Evolutionary conservation across 108 stramenopile genomes (phyloP).

Genomic region (Skeletonema menzelii): DNA sequence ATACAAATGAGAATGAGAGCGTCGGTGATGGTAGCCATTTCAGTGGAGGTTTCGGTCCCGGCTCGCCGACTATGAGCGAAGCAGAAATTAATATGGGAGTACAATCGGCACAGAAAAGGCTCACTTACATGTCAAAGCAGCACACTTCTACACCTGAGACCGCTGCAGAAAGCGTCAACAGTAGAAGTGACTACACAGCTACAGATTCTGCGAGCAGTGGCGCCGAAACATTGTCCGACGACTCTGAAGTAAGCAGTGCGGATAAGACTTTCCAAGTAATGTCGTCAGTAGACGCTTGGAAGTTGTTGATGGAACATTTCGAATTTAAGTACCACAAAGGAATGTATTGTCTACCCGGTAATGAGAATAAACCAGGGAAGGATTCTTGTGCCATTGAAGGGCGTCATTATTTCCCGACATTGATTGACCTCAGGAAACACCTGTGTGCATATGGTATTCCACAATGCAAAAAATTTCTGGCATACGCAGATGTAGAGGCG

Average conservation of each 20-base stretch:
- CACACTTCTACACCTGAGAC: neutral
- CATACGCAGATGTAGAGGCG: neutral
- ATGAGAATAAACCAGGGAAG: constrained; percentile 30
- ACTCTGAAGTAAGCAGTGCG: constrained; percentile 5
- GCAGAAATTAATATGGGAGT: neutral
- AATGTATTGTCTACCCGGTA: constrained; percentile 32
- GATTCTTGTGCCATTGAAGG: constrained; percentile 26
- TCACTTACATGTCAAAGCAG: neutral
- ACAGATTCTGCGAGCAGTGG: neutral
- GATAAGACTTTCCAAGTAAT: constrained; percentile 25
- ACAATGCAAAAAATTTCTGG: constrained; percentile 2
- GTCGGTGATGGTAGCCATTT: neutral
- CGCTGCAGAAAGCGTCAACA: neutral
- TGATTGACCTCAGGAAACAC: constrained; percentile 23
- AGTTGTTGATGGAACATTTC: constrained; percentile 11
- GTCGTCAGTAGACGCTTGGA: constrained; percentile 15
- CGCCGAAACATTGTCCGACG: neutral
- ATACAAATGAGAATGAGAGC: neutral
- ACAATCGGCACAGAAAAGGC: neutral
- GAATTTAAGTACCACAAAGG: constrained; percentile 9
- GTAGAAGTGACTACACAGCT: neutral
- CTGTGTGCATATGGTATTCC: constrained; percentile 43
- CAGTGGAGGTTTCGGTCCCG: neutral
- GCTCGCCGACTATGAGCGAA: neutral
- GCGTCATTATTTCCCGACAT: constrained; percentile 17